Evolutionary conservation across 1,284 basidiomycete genomes (phyloP).

Genomic region (Leucoagaricus sp.): DNA sequence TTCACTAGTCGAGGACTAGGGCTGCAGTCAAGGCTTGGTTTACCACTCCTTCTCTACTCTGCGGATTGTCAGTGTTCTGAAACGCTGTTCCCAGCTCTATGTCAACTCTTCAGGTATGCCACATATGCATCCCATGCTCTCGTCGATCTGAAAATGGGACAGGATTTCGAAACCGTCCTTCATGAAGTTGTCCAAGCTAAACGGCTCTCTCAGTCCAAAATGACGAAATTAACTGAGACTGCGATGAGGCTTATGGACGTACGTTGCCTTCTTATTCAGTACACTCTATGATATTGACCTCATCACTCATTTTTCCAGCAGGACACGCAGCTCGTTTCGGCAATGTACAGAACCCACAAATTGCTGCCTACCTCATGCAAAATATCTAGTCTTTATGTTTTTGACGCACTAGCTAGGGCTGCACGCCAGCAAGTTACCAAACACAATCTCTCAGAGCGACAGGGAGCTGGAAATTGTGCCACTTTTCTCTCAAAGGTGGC

Average conservation of each 20-base stretch:
- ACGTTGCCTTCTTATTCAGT: conserved; percentile 16
- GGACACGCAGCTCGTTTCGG: conserved; percentile 84
- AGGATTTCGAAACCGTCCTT: conserved; percentile 80
- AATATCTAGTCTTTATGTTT: conserved; percentile 84
- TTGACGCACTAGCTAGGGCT: conserved; percentile 86
- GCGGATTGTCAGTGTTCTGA: background rate
- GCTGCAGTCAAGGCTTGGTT: background rate
- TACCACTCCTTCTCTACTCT: background rate
- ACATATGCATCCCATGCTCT: background rate
- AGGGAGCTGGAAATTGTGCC: conserved; percentile 69
- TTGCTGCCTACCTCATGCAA: conserved; percentile 67
- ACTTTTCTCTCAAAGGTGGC: conserved; percentile 87
- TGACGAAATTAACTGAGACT: conserved; percentile 72
- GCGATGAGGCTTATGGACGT: conserved; percentile 77
- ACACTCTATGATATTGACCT: conserved; percentile 8
- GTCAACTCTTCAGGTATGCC: conserved; percentile 12
- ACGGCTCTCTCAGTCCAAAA: conserved; percentile 82
- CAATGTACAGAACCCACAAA: conserved; percentile 84
- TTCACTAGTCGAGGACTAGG: too few relatives aligned
- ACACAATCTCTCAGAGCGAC: conserved; percentile 52
- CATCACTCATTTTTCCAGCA: conserved; percentile 44
- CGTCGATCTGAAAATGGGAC: background rate
- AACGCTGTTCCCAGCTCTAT: background rate
- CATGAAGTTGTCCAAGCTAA: conserved; percentile 81
- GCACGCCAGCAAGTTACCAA: conserved; percentile 73